Base-by-base conservation (phyloP, 129 eudicot genomes). In the Glebionis coronaria region DNA sequence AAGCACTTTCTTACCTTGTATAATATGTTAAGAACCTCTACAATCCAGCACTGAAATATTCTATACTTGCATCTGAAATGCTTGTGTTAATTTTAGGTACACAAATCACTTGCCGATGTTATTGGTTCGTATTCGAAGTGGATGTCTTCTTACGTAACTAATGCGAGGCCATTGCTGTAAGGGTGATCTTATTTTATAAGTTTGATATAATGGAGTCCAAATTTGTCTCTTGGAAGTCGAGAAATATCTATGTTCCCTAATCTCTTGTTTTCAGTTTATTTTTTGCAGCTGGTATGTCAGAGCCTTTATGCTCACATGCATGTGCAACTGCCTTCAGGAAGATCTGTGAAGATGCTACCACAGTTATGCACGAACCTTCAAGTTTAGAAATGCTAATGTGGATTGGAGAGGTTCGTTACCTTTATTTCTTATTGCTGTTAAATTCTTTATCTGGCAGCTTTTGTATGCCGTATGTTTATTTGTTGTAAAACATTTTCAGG, bases 91-190 rank as follows among this genome's bases (percentile, higher is more conserved):
- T 64, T 81, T 68, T 73, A 93, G 99, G 97, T 89, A 69, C 89
- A 89, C 81, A 89, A 80, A 83, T 84, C 99, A 56, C 83, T 89
- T 75, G 97, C 97, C 53, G 97, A 93, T 75, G 95, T 86, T 79
- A 53, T 89, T 68, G 92, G 90, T 67, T 93, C 99, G 38, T 93
- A 89, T 82, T 90, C 97, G 40, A 89, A 83, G 83, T 84, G 95
- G 97, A 76, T 93, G 50, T 84, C 95, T 53, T 71, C 84, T 65
- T 74, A 76, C 61, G 79, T 74, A 73, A 73, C 88, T 56, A 71
- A 79, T 74, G 80, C 86, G 61, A 84, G 92, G 62, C 82, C 87
- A 63, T 69, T 93, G 69, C 75, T 93, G 99, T 93, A 87, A 84
- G 89, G 71, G 63, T 64, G 57, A 38, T 69, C 40, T 64, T 62